Evolutionary conservation across 805 yeast genomes (phyloP).

Genomic region (Starmerella stellata): DNA sequence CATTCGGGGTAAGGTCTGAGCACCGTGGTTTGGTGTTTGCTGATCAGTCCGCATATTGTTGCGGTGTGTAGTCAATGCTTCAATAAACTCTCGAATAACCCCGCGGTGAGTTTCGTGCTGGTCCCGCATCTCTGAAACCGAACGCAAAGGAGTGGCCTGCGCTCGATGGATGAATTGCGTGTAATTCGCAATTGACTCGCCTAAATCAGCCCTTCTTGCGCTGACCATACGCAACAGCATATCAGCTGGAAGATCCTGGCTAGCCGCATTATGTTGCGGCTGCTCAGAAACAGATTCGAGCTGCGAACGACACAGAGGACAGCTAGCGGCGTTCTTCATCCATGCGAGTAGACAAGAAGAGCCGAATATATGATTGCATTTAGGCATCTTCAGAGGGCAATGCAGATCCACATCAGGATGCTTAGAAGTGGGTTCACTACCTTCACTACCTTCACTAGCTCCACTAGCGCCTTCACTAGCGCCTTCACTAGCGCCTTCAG

Average conservation of each 20-base stretch:
- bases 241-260: no score
- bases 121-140: background rate
- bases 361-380: slow-evolving; percentile 74
- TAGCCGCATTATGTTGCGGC: no score
- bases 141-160: background rate
- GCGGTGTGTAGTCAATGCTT: background rate
- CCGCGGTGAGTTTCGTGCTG: background rate
- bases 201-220: no score
- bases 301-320: slow-evolving; percentile 68
- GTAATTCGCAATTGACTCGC: background rate
- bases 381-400: slow-evolving; percentile 50
- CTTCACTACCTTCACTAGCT: no score
- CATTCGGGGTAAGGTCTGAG: no score
- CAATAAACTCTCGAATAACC: background rate
- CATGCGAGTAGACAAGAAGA: slow-evolving; percentile 68
- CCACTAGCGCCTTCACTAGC: background rate
- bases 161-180: background rate
- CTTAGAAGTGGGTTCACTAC: background rate
- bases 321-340: slow-evolving; percentile 54
- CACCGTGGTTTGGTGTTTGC: no score
- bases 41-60: no score
- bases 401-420: slow-evolving; percentile 26
- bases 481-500: background rate
- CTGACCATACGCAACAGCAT: no score
- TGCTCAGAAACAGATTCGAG: no score